Evolutionary conservation across 345 rosid species (phyloP).

Genomic region (Rhodamnia argentea): DNA sequence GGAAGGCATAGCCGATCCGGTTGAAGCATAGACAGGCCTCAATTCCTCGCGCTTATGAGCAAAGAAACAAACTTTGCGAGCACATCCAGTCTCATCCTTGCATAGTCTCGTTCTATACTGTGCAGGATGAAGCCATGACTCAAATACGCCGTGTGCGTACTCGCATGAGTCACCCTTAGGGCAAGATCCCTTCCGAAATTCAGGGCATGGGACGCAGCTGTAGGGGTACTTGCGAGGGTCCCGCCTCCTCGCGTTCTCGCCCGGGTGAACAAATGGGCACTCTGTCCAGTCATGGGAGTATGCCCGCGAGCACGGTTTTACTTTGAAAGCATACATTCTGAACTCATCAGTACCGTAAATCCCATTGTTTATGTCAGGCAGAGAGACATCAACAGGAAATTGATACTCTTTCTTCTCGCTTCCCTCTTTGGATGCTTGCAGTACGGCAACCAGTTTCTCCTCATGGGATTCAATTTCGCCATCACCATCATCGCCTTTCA

Average conservation of each 20-base stretch:
- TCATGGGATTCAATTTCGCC: constrained; percentile 1
- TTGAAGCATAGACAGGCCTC: constrained; percentile 83
- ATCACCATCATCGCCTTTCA: constrained; percentile 31
- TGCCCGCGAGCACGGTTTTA: constrained; percentile 97
- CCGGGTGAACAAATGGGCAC: constrained; percentile 97
- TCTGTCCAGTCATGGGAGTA: constrained; percentile 99
- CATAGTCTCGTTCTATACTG: constrained; percentile 93
- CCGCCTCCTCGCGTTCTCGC: constrained; percentile 97
- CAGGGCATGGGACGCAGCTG: constrained; percentile 96
- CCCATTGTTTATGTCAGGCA: constrained; percentile 93
- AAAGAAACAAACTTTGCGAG: constrained; percentile 92
- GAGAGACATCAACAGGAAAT: constrained; percentile 54
- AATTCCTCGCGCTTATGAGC: constrained; percentile 84
- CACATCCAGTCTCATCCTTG: constrained; percentile 88
- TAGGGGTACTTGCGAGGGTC: constrained; percentile 92
- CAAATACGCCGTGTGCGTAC: constrained; percentile 96
- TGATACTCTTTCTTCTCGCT: constrained; percentile 60
- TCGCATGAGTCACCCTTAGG: constrained; percentile 87
- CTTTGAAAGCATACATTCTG: constrained; percentile 88
- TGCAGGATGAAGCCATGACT: constrained; percentile 97
- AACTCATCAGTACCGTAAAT: constrained; percentile 83
- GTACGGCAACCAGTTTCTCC: constrained; percentile 37
- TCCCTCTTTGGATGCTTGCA: constrained; percentile 31
- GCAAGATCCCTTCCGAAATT: constrained; percentile 91
- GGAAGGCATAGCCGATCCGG: constrained; percentile 96